These are phyloP conservation scores for Chenopodium berlandieri DNA, from an alignment of 148 eudicot genomes.

Conservation along the genomic window DNA sequence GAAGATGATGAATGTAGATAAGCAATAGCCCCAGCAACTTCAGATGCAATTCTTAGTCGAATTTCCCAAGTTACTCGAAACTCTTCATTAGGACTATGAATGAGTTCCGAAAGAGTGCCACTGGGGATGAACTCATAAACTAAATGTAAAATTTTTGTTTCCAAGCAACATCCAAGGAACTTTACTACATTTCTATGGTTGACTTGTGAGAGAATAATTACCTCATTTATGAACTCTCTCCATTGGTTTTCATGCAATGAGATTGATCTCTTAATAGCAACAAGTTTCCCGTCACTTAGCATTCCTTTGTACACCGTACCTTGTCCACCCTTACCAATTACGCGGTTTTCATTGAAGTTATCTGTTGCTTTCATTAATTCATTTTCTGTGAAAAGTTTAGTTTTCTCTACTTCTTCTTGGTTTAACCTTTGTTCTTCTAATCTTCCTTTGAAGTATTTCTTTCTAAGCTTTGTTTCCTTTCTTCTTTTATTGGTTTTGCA, in stretches of 20 bases:
- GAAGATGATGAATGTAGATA: neutral
- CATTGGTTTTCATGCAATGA: neutral
- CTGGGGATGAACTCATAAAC: neutral
- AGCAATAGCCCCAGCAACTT: neutral
- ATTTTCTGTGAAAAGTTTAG: neutral
- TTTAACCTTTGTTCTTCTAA: neutral
- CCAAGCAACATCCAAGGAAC: too few species aligned
- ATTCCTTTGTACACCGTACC: neutral
- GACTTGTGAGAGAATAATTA: neutral
- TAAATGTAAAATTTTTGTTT: neutral
- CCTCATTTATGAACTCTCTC: neutral
- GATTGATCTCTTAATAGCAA: neutral
- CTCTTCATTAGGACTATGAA: neutral
- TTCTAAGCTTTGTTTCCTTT: constrained; percentile 8
- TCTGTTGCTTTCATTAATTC: neutral
- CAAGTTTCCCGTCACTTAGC: neutral
- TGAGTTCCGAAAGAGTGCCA: neutral
- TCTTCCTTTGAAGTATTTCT: neutral
- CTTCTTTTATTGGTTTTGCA: too few species aligned
- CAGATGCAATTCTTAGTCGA: neutral
- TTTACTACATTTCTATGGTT: neutral
- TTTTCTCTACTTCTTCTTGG: neutral
- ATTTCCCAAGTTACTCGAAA: neutral
- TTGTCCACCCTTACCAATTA: neutral
- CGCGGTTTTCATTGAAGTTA: neutral